Evolutionary conservation across 1,139 yeast genomes (phyloP).

Genomic region (Spencermartinsiella ligniputridi): DNA sequence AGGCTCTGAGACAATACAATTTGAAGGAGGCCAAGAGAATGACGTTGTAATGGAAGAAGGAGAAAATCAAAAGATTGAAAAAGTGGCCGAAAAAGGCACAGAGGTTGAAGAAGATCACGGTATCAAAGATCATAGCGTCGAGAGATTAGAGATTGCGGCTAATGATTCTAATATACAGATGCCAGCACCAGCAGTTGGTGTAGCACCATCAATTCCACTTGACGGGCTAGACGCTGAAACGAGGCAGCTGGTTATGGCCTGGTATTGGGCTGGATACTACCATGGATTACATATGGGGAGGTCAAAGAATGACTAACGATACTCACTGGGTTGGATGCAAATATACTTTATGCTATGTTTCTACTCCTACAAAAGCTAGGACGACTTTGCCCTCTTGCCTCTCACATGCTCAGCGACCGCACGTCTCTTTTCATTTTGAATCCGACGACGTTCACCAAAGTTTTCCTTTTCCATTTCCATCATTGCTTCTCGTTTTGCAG

Average conservation of each 20-base stretch:
- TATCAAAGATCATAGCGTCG: too few species aligned
- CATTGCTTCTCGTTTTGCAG: constrained; percentile 83
- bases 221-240: constrained; percentile 23
- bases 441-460: constrained; percentile 70
- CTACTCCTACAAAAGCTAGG: too few species aligned
- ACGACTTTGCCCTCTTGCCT: too few species aligned
- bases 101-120: constrained; percentile 7
- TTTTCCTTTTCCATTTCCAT: constrained; percentile 92
- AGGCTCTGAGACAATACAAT: too few species aligned
- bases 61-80: constrained; percentile 2
- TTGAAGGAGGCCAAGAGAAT: too few species aligned
- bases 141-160: too few species aligned
- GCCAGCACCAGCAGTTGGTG: too few species aligned
- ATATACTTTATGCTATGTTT: too few species aligned
- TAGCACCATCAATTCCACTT: constrained; percentile 13
- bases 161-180: neutral
- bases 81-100: constrained; percentile 2
- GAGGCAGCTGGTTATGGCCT: constrained; percentile 27
- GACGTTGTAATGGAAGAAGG: constrained; percentile 4
- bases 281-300: constrained; percentile 27
- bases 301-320: constrained; percentile 8
- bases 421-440: constrained; percentile 44
- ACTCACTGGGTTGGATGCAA: too few species aligned
- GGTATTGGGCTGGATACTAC: constrained; percentile 34
- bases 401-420: constrained; percentile 4